Base-by-base conservation (phyloP, 2,329 filamentous ascomycete genomes). In the Rhynchosporium graminicola region DNA sequence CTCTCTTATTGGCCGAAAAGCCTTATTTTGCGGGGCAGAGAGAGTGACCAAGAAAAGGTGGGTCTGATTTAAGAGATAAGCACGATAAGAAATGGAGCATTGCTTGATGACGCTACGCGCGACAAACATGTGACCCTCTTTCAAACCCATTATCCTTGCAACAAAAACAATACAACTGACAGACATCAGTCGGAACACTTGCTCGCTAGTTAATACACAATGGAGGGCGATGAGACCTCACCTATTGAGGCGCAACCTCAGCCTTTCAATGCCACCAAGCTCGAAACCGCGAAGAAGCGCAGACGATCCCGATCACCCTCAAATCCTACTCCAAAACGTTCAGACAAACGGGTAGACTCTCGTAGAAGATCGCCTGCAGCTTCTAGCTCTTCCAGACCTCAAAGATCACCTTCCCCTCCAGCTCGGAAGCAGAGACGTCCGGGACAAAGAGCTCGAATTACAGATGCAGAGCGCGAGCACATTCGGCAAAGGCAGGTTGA, bases 351-450 rank as follows among this genome's bases (percentile, higher is more conserved):
- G 6, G 57, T 67, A 61, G 65, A 69, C 12, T 62, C 66, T 15
- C 61, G 62, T 62, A 69, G 63, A 64, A 67, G 68, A 63, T 70
- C 70, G 2, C 47, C 63, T 40, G 72, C 71, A 36, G 69, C 72
- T 57, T 69, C 69, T 10, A 63, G 65, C 26, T 50, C 67, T 15
- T 59, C 62, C 26, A 69, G 66, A 46, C 68, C 65, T 13, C 65
- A 64, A 55, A 62, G 69, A 56, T 71, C 70, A 38, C 59, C 67
- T 57, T 72, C 71, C 10, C 71, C 71, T 15, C 79, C 42, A n/a
- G n/a, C 45, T 85, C 84, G 85, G 9, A 85, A 88, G 57, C 89
- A 87, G 73, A 91, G 91, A 75, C 84, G 87, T 4, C 89, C 88
- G 1, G 86, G 86, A 4, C 82, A 84, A 63, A 82, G 86, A 60